Evolutionary conservation across 352 stramenopile species (phyloP).

Genomic region (Peronosclerospora sorghi): DNA sequence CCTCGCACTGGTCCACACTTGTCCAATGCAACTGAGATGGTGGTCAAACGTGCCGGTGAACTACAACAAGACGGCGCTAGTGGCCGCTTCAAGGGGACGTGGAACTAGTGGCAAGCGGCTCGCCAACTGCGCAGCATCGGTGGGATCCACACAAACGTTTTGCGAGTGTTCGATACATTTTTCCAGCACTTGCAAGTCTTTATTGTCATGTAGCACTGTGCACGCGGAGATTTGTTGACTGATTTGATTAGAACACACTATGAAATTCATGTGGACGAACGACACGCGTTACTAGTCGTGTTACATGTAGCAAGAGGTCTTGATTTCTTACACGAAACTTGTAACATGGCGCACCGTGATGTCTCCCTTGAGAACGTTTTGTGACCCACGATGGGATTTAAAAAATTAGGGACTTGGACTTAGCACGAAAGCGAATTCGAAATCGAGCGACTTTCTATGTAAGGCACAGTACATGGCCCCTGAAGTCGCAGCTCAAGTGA

Average conservation of each 20-base stretch:
- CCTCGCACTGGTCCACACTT: not conserved
- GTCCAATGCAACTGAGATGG: slow-evolving; percentile 4
- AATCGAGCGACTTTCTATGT: slow-evolving; percentile 13
- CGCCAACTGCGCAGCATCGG: slow-evolving; percentile 6
- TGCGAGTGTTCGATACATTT: slow-evolving; percentile 27
- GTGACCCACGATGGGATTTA: slow-evolving; percentile 22
- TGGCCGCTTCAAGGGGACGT: slow-evolving; percentile 10
- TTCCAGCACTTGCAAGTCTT: slow-evolving; percentile 24
- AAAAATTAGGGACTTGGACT: slow-evolving; percentile 50
- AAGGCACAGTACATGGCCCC: slow-evolving; percentile 28
- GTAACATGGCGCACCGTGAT: slow-evolving; percentile 34
- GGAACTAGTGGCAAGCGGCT: slow-evolving; percentile 21
- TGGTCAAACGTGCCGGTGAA: slow-evolving; percentile 20
- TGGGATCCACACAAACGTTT: slow-evolving; percentile 24
- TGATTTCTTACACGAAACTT: slow-evolving; percentile 16
- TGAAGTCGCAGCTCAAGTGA: slow-evolving; percentile 16
- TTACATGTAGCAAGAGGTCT: slow-evolving; percentile 25
- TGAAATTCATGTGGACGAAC: slow-evolving; percentile 14
- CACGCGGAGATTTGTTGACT: slow-evolving; percentile 31
- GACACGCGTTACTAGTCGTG: slow-evolving; percentile 16
- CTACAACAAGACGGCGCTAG: slow-evolving; percentile 8
- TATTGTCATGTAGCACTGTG: slow-evolving; percentile 50
- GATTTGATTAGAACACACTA: slow-evolving; percentile 21
- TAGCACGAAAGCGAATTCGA: slow-evolving; percentile 16
- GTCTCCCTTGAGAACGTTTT: slow-evolving; percentile 61